These are phyloP conservation scores for Xanthoconium purpureum DNA, from an alignment of 768 basidiomycete species.

Conservation along the genomic window DNA sequence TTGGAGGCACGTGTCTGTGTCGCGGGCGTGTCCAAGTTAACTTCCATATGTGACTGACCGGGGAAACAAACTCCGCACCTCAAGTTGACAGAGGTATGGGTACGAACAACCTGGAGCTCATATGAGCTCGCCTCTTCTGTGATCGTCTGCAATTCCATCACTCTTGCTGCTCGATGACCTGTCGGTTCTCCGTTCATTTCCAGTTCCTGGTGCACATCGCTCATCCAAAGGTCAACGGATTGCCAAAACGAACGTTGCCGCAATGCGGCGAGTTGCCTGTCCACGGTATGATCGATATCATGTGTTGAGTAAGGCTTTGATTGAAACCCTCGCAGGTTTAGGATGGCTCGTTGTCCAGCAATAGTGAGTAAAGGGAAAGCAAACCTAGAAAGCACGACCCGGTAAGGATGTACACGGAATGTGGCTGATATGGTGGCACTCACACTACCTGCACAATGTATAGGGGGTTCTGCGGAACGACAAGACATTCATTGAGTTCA, in stretches of 20 bases:
- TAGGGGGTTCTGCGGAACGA: slow-evolving; percentile 1
- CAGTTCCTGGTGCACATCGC: neutral
- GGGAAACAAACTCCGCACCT: neutral
- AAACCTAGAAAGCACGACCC: neutral
- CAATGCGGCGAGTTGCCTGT: neutral
- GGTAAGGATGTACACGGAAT: neutral
- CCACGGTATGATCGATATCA: neutral
- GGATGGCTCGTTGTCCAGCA: slow-evolving; percentile 16
- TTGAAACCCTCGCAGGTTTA: slow-evolving; percentile 8
- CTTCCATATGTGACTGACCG: neutral
- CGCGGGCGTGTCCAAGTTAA: neutral
- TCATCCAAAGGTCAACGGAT: slow-evolving; percentile 1
- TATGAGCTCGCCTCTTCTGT: neutral
- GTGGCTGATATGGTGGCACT: neutral
- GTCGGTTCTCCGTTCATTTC: neutral
- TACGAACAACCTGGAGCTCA: neutral
- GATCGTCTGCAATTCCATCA: neutral
- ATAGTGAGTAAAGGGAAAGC: slow-evolving; percentile 13
- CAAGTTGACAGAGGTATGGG: neutral
- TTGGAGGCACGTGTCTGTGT: neutral
- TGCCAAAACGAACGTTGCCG: neutral
- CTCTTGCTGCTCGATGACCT: neutral
- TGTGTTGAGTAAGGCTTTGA: neutral
- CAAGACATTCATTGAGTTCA: neutral
- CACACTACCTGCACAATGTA: neutral